Percentiles rank a stretch among this genome's conserved stretches.
phyloP scores from a whole-genome alignment of 352 stramenopile species.

The Pythium apleroticum region DNA sequence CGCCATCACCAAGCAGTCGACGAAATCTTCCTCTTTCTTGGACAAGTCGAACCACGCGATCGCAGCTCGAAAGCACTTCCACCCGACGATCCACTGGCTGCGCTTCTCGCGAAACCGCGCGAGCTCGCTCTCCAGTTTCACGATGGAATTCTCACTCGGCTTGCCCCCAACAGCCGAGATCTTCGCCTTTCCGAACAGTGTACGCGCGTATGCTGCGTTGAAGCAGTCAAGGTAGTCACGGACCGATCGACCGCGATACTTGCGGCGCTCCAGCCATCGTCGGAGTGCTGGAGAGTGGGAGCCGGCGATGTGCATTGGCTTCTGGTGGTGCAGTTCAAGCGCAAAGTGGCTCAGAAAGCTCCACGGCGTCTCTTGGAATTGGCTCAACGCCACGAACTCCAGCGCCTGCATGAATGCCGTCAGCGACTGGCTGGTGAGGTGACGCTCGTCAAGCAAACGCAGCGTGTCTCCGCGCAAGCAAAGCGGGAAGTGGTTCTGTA shows the following conservation, averaged over 20 bases:
- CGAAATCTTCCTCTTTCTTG: slow-evolving; percentile 31
- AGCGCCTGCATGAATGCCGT: slow-evolving; percentile 60
- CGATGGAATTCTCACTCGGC: slow-evolving; percentile 32
- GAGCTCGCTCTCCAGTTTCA: slow-evolving; percentile 37
- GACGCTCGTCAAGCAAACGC: slow-evolving; percentile 41
- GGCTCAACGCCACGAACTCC: slow-evolving; percentile 57
- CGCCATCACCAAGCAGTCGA: slow-evolving; percentile 46
- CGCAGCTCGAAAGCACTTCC: slow-evolving; percentile 62
- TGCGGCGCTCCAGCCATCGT: slow-evolving; percentile 24
- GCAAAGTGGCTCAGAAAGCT: slow-evolving; percentile 61
- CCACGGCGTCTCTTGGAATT: slow-evolving; percentile 56
- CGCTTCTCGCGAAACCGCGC: slow-evolving; percentile 28
- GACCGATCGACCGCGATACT: slow-evolving; percentile 19
- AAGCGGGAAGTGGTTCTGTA: slow-evolving; percentile 62
- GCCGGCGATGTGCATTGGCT: slow-evolving; percentile 24
- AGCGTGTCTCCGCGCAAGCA: slow-evolving; percentile 49
- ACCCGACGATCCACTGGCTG: slow-evolving; percentile 50
- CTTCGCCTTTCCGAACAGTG: slow-evolving; percentile 6
- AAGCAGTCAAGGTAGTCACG: slow-evolving; percentile 36
- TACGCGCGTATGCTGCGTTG: slow-evolving; percentile 23
- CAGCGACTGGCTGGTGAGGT: slow-evolving; percentile 67
- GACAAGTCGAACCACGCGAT: slow-evolving; percentile 59
- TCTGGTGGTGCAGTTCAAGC: slow-evolving; percentile 27
- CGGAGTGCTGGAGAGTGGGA: slow-evolving; percentile 20
- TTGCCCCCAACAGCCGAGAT: neutral